A percentile compares a stretch with the other conserved stretches of the same genome.
phyloP scores from a whole-genome alignment of 352 stramenopile species.

The Pythium utonaiense region DNA sequence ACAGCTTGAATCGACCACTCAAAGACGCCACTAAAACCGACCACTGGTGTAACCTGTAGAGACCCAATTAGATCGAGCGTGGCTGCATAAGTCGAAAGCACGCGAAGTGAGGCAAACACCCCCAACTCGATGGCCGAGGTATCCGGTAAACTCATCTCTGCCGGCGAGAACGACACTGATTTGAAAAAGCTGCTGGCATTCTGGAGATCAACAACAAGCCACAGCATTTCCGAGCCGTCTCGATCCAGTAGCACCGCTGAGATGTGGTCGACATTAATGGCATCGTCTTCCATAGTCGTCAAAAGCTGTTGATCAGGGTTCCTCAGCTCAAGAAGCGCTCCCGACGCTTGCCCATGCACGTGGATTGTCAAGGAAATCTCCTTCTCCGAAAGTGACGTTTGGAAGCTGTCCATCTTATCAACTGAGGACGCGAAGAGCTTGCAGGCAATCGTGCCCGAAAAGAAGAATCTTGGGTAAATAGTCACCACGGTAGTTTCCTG shows the following conservation, averaged over 20 bases:
- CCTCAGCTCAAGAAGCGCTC: not conserved
- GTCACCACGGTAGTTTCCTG: too few relatives aligned
- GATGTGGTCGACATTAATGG: not conserved
- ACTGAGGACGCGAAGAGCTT: too few relatives aligned
- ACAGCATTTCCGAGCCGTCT: slow-evolving; percentile 20
- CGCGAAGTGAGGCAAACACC: not conserved
- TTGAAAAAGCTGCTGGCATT: not conserved
- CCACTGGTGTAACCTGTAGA: slow-evolving; percentile 1
- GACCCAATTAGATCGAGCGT: slow-evolving; percentile 12
- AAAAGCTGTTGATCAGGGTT: not conserved
- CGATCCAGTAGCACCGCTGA: slow-evolving; percentile 13
- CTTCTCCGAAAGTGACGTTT: too few relatives aligned
- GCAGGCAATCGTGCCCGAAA: slow-evolving; percentile 32
- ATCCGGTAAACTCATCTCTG: not conserved
- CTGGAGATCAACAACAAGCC: slow-evolving; percentile 16
- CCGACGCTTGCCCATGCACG: slow-evolving; percentile 4
- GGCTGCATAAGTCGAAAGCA: not conserved
- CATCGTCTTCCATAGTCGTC: slow-evolving; percentile 13
- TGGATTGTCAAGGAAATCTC: not conserved
- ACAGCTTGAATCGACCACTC: not conserved
- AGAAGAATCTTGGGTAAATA: slow-evolving; percentile 24
- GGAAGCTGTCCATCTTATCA: too few relatives aligned
- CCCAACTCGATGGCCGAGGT: not conserved
- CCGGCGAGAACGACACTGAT: slow-evolving; percentile 20
- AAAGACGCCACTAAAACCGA: slow-evolving; percentile 13